Evolutionary conservation across 2,329 filamentous ascomycete species (phyloP), one percentile per base, ranked within the genome.

Genomic region (Aspergillus sclerotialis): DNA sequence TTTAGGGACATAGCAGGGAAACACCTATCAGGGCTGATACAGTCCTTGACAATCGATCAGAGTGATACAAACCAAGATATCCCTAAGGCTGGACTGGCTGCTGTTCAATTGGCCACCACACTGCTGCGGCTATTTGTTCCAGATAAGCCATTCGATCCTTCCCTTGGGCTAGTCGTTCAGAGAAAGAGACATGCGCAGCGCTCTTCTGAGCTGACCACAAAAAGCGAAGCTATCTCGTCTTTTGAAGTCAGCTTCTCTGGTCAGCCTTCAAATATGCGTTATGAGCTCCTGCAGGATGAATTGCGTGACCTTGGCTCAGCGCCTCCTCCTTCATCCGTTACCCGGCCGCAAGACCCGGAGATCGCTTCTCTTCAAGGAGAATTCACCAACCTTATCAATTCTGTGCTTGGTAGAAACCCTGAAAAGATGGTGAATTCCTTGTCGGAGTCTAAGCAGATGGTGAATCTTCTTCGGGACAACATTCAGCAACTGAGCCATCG

Each of bases 121-220:
- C 76, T 82, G 25, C 69, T 96, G 30, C 75, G 76, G 42, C 70
- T 95, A 2, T 95, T 90, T 52, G 79, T 96, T 2, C 89, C 93
- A 0, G 82, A 94, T 57, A 80, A 82, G 45, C 75, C 84, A 3
- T 92, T 90, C 50, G 92, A 98, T 57, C 92, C 92, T 1, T 78
- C 78, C 2, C 56, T 79, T 21, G 67, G 66, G 32, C 62, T 74
- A 5, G 68, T 69, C 33, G 73, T 94, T 12, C 80, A 87, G 47
- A 74, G 77, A 13, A 60, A 72, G 35, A 64, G 76, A 14, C 72
- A 82, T 52, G 55, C 66, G 12, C 67, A 78, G 37, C 69, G 83
- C 25, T 72, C 75, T 30, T 44, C 56, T 3, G 65, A 71, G 7
- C 61, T 94, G 2, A 56, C 68, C 9, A 52, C 63, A 5, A 78